Percentiles rank a stretch among this genome's conserved stretches.
These are phyloP conservation scores for Pluteus cervinus DNA, from an alignment of 768 basidiomycete genomes.

Conservation along the genomic window DNA sequence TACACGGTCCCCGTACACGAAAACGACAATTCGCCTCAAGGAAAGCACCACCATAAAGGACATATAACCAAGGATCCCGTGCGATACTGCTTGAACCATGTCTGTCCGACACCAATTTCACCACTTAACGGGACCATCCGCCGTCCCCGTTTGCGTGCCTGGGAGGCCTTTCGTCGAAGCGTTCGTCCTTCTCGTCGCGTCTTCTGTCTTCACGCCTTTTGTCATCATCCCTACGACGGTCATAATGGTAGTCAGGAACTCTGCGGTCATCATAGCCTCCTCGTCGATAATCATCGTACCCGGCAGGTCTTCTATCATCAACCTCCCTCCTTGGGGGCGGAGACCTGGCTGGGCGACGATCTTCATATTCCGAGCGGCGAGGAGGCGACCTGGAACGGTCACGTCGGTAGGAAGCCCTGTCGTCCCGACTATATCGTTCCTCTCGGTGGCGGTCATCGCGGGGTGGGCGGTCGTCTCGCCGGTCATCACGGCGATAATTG, in stretches of 20 bases:
- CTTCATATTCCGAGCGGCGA: slow-evolving; percentile 66
- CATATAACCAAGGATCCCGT: slow-evolving; percentile 35
- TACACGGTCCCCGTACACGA: slow-evolving; percentile 53
- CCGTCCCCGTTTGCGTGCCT: slow-evolving; percentile 76
- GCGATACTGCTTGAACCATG: slow-evolving; percentile 29
- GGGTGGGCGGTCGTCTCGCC: slow-evolving; percentile 54
- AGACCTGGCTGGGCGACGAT: slow-evolving; percentile 73
- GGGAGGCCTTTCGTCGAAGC: slow-evolving; percentile 68
- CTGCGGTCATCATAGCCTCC: slow-evolving; percentile 79
- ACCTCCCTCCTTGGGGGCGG: slow-evolving; percentile 74
- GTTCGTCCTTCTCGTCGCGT: slow-evolving; percentile 82
- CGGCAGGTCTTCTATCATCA: slow-evolving; percentile 85
- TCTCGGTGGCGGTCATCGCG: slow-evolving; percentile 56
- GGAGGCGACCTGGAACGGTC: slow-evolving; percentile 82
- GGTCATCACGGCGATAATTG: slow-evolving; percentile 74
- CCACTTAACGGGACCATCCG: slow-evolving; percentile 69
- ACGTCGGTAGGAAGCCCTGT: slow-evolving; percentile 60
- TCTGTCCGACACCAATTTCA: slow-evolving; percentile 23
- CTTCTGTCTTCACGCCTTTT: slow-evolving; percentile 69
- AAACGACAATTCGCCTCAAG: slow-evolving; percentile 45
- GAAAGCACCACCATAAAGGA: slow-evolving; percentile 47
- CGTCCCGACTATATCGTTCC: too few relatives aligned
- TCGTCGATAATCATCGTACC: slow-evolving; percentile 88
- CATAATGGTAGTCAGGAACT: slow-evolving; percentile 82
- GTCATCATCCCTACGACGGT: slow-evolving; percentile 77